Conservation (phyloP, 176 grass and related monocot species). For the Lolium multiflorum region DNA sequence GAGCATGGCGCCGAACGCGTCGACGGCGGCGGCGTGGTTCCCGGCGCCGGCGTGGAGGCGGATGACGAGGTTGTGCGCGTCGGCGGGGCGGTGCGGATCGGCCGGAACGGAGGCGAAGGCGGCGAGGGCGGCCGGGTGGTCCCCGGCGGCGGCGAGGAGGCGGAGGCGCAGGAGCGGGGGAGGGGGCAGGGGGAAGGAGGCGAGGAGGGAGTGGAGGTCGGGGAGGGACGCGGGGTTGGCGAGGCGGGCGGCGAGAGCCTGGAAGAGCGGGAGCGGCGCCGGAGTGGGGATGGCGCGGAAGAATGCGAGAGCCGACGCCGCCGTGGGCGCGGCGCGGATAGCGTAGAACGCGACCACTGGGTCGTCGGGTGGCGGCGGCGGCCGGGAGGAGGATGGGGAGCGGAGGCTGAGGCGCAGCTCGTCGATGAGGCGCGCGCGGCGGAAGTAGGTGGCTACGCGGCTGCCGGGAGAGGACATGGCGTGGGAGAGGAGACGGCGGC, state of each 20-base stretch:
- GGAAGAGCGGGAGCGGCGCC: slow-evolving; percentile 49
- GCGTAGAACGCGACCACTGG: slow-evolving; percentile 54
- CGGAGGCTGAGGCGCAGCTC: slow-evolving; percentile 48
- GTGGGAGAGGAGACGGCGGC: neutral
- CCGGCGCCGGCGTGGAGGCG: slow-evolving; percentile 44
- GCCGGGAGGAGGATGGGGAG: neutral
- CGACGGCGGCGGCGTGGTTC: slow-evolving; percentile 53
- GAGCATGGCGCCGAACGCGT: slow-evolving; percentile 69
- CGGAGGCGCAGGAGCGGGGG: slow-evolving; percentile 58
- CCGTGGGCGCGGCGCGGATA: slow-evolving; percentile 47
- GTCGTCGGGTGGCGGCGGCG: slow-evolving; percentile 31
- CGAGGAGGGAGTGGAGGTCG: slow-evolving; percentile 49
- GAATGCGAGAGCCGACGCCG: slow-evolving; percentile 42
- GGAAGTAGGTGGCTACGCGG: slow-evolving; percentile 64
- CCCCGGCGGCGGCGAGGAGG: slow-evolving; percentile 56
- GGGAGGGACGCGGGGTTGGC: slow-evolving; percentile 41
- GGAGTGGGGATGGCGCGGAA: slow-evolving; percentile 41
- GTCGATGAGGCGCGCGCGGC: slow-evolving; percentile 66
- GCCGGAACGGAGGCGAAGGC: slow-evolving; percentile 56
- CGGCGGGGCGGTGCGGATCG: slow-evolving; percentile 39
- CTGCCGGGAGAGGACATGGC: slow-evolving; percentile 35
- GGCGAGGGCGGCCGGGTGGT: slow-evolving; percentile 43
- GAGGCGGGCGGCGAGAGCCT: slow-evolving; percentile 54
- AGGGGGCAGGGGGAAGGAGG: slow-evolving; percentile 51
- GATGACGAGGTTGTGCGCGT: slow-evolving; percentile 70